Evolutionary conservation across 768 basidiomycete species (phyloP), one percentile per base, ranked within the genome.

Genomic region (Ramaria rubella): DNA sequence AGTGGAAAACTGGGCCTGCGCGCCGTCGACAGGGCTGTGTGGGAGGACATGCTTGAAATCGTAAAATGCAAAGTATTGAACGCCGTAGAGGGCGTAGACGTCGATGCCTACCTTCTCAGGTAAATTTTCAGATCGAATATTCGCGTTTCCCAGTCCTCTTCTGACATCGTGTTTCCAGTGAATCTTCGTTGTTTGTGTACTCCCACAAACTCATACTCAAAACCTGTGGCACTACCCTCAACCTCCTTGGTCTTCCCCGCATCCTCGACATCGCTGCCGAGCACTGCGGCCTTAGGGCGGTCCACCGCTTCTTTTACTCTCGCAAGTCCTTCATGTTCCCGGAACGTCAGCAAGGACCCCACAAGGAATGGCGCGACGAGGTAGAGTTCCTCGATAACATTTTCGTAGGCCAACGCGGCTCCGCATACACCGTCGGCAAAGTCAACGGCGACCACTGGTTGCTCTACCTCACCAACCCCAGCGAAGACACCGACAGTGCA

Each of bases 291-390:
- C 72, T 92, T 59, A 75, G 75, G 24, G 77, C 79, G 31, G 90
- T 97, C 30, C 82, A 92, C 70, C 83, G 92, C 59, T 93, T 90
- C 71, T 99, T 98, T 77, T 99, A 98, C 75, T 96, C 94, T 40
- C 86, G 95, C 63, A 99, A 98, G 73, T 87, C 89, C 6, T 99
- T 98, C 81, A 97, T 98, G 89, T 99, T 97, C 71, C 96, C 96
- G 7, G 96, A 99, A 69, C 83, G 90, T 23, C 96, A 99, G 68
- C 74, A 75, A 21, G 94, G 93, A 3, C 94, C 94, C 15, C 96
- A 99, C 72, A 78, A 83, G 56, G 90, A 93, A 65, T 99, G 96
- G 96, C 82, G 82, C 58, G 81, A 89, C 56, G 96, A 99, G 73
- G 88, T 98, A 65, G 81, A 84, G 57, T 98, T 84, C 67, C 77